Percentiles rank a stretch among this genome's conserved stretches.
phyloP scores from a whole-genome alignment of 345 rosid genomes.

The Citrus maxima region DNA sequence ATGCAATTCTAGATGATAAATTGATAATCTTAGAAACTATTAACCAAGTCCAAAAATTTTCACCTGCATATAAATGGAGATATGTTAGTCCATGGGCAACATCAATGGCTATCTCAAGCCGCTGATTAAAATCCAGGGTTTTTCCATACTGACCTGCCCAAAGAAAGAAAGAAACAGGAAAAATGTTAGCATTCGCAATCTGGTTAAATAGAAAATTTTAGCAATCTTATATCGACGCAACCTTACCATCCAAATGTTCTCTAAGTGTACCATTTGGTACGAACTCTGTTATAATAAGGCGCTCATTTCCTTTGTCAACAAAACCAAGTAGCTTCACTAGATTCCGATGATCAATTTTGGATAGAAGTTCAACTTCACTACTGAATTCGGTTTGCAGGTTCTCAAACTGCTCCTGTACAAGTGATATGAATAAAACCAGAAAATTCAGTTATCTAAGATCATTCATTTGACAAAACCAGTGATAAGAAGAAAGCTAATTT shows the following conservation, averaged over 20 bases:
- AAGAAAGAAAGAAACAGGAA: not conserved
- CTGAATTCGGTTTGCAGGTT: slow-evolving; percentile 72
- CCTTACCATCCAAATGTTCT: slow-evolving; percentile 93
- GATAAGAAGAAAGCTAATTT: not conserved
- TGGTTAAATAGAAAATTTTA: not conserved
- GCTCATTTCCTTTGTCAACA: slow-evolving; percentile 75
- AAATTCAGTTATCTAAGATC: not conserved
- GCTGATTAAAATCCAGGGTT: slow-evolving; percentile 80
- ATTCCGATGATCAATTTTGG: slow-evolving; percentile 88
- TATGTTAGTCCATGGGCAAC: slow-evolving; percentile 93
- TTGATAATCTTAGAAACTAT: not conserved
- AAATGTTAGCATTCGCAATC: slow-evolving; percentile 1
- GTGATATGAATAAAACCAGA: slow-evolving; percentile 7
- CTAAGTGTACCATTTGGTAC: slow-evolving; percentile 92
- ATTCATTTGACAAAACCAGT: not conserved
- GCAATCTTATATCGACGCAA: not conserved
- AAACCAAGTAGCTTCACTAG: slow-evolving; percentile 91
- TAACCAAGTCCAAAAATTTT: not conserved
- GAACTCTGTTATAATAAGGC: slow-evolving; percentile 89
- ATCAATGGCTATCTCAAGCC: slow-evolving; percentile 90
- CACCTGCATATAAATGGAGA: slow-evolving; percentile 92
- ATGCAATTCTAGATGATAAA: not conserved
- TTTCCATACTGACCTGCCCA: slow-evolving; percentile 59
- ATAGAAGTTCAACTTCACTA: slow-evolving; percentile 88
- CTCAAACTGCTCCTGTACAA: slow-evolving; percentile 66